Percentiles rank a stretch among this genome's conserved stretches.
These are phyloP conservation scores for Podaxis sp. DNA, from an alignment of 768 basidiomycete genomes.

Conservation along the genomic window DNA sequence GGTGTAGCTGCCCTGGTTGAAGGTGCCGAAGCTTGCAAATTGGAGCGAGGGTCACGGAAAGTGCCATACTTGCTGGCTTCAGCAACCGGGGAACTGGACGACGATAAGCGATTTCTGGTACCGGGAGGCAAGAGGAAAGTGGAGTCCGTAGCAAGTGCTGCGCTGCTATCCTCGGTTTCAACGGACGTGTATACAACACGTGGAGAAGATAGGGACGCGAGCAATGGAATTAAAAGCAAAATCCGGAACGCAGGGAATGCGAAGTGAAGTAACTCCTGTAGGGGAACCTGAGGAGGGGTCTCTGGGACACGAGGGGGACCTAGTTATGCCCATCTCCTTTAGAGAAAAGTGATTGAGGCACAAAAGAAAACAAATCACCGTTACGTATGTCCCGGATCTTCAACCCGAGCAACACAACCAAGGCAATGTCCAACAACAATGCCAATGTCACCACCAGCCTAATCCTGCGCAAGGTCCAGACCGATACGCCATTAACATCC, in stretches of 20 bases:
- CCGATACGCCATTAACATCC: conserved; percentile 65
- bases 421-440: conserved; percentile 57
- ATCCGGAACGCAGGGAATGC: conserved; percentile 65
- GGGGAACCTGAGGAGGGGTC: conserved; percentile 24
- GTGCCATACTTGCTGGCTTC: conserved; percentile 74
- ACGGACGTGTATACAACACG: conserved; percentile 62
- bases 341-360: conserved; percentile 17
- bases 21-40: conserved; percentile 50
- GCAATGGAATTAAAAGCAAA: conserved; percentile 57
- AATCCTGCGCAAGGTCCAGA: conserved; percentile 64
- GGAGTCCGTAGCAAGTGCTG: conserved; percentile 43
- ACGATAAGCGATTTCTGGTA: conserved; percentile 41
- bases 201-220: conserved; percentile 63
- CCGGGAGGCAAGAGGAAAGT: conserved; percentile 58
- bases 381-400: conserved; percentile 33
- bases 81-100: conserved; percentile 47
- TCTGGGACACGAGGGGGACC: conserved; percentile 30
- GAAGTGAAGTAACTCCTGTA: conserved; percentile 37
- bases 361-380: conserved; percentile 28
- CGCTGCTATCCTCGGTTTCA: conserved; percentile 38
- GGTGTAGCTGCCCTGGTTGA: conserved; percentile 55
- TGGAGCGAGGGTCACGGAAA: conserved; percentile 54
- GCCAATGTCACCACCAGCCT: conserved; percentile 54
- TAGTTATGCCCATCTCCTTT: conserved; percentile 11
- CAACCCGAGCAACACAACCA: conserved; percentile 55